Base-by-base conservation (phyloP, 345 rosid species). In the Pugionium dolabratum region DNA sequence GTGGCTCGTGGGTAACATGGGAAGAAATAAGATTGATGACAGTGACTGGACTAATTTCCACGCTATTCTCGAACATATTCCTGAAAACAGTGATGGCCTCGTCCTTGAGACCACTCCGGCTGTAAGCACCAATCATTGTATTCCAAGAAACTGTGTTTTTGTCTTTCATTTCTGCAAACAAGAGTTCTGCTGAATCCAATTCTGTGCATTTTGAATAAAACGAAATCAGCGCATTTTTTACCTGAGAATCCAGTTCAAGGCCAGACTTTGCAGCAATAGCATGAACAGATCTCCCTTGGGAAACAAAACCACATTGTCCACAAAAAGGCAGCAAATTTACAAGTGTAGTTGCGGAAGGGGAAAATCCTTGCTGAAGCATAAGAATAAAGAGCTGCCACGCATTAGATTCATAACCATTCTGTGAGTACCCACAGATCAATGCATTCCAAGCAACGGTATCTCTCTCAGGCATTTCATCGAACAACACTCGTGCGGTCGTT, bases 401-500 rank as follows among this genome's bases (percentile, higher is more conserved):
- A n/a, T 72, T 39, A 44, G 42, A 56, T 49, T 77, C 83, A 41
- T 41, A 76, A 9, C 94, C 87, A 28, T 80, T 85, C 42, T 85
- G 71, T 3, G 97, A 83, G 34, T 80, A 88, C 54, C 94, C 97
- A 65, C 81, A 83, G 47, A 91, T 86, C 69, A 88, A 65, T 11
- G 91, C 91, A 48, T 90, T 88, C 97, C 97, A 90, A 63, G 85
- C 73, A 51, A 91, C 85, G 9, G 69, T 76, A 72, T 91, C 93
- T 78, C 86, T 83, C 0, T 70, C 78, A 59, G 83, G 86, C 88
- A 86, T 88, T 77, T 70, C 78, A 39, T 85, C 94, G 69, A 85
- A 84, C 78, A 86, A 4, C 48, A 31, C 53, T 5, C 62, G 86
- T 27, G 96, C 91, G 28, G 26, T 41, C 1, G 11, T 29, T 4